Percentiles rank a stretch among this genome's conserved stretches.
These are phyloP conservation scores for Fomitopsis schrenkii DNA, from an alignment of 1,284 basidiomycete genomes.

Conservation along the genomic window DNA sequence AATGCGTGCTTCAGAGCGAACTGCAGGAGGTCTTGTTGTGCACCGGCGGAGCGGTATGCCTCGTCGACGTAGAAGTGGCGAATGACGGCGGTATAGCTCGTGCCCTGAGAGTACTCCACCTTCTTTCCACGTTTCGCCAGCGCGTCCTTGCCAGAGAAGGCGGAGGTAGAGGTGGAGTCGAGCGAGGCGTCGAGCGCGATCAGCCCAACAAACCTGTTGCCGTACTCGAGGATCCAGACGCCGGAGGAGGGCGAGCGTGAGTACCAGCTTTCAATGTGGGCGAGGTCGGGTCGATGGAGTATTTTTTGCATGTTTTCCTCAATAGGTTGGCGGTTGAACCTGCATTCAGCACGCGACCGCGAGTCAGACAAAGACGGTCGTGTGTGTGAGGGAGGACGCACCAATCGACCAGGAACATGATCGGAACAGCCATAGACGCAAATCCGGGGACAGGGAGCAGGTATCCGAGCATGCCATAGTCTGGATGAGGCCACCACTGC, in stretches of 20 bases:
- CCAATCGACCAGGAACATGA: slow-evolving; percentile 73
- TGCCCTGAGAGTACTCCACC: slow-evolving; percentile 27
- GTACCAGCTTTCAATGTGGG: slow-evolving; percentile 55
- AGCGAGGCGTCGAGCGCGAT: slow-evolving; percentile 63
- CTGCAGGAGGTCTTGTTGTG: slow-evolving; percentile 65
- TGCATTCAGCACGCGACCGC: slow-evolving; percentile 22
- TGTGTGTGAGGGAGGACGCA: slow-evolving; percentile 26
- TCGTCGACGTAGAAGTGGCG: slow-evolving; percentile 76
- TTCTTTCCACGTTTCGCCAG: slow-evolving; percentile 16
- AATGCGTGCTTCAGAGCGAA: slow-evolving; percentile 61
- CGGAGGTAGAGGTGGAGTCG: slow-evolving; percentile 31
- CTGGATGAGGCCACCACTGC: slow-evolving; percentile 58
- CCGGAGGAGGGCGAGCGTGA: slow-evolving; percentile 53
- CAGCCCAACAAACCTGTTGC: slow-evolving; percentile 58
- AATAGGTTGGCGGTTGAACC: slow-evolving; percentile 69
- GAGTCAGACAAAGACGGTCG: neutral
- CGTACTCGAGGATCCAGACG: slow-evolving; percentile 67
- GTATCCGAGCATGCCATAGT: slow-evolving; percentile 44
- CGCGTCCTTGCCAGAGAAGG: slow-evolving; percentile 13
- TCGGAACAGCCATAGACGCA: slow-evolving; percentile 56
- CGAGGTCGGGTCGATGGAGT: slow-evolving; percentile 57
- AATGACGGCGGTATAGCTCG: slow-evolving; percentile 53
- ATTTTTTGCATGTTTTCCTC: slow-evolving; percentile 50
- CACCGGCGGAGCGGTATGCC: slow-evolving; percentile 47
- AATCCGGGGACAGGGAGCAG: slow-evolving; percentile 63